Evolutionary conservation across 2,329 filamentous ascomycete species (phyloP).

Genomic region (Coniella lustricola): DNA sequence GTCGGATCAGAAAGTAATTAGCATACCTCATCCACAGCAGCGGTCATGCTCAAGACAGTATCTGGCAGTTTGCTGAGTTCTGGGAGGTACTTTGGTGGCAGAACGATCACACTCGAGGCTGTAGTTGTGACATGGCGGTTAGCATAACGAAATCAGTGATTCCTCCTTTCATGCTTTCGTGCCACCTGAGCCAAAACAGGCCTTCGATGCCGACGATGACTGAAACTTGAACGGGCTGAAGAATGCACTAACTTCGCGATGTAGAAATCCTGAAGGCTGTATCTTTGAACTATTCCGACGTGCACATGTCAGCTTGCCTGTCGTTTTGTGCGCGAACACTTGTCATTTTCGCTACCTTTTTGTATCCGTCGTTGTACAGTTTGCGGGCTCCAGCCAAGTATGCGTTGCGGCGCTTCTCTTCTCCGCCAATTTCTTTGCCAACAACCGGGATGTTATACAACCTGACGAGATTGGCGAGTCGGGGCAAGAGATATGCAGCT

Average conservation of each 20-base stretch:
- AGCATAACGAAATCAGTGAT: neutral
- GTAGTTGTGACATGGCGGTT: neutral
- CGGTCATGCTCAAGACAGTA: conserved; percentile 2
- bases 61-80: conserved; percentile 3
- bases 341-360: neutral
- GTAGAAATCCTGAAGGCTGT: neutral
- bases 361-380: neutral
- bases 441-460: neutral
- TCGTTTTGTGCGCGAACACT: neutral
- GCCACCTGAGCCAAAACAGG: too few species aligned
- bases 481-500: neutral
- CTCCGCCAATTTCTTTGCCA: neutral
- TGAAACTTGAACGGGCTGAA: too few species aligned
- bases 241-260: neutral
- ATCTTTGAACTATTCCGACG: neutral
- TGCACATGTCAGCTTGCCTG: too few species aligned
- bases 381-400: neutral
- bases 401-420: conserved; percentile 1
- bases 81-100: neutral
- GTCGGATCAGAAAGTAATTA: neutral
- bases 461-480: neutral
- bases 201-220: too few species aligned
- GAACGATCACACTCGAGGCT: neutral
- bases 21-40: conserved; percentile 4
- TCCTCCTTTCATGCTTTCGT: too few species aligned